Evolutionary conservation across 306 rosid genomes (phyloP), one percentile per base, ranked within the genome.

Genomic region (Urtica urens): DNA sequence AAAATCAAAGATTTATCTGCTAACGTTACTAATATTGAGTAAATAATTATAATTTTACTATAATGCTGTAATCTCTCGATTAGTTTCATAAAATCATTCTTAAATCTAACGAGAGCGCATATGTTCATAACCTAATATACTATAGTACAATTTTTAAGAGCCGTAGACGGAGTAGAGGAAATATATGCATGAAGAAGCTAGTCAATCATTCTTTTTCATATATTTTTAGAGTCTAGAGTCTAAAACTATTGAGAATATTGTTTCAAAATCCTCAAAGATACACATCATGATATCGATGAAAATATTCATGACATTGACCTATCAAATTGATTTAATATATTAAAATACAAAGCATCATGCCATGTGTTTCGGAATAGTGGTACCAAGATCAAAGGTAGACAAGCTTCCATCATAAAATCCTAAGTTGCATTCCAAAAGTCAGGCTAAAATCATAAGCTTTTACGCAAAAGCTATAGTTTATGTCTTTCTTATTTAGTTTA

Each of bases 401-500:
- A 33, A 34, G 23, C 57, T 34, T 51, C 29, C 57, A 51, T 34
- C 43, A 51, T 51, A 51, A 51, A 51, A 51, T 51, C 57, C 57
- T 51, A 51, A 51, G 57, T 35, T 51, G 57, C 43, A 51, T 51
- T 33, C 42, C 21, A 51, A 51, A 51, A 18, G 43, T n/a, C 14
- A 33, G 14, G 35, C 43, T 51, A 51, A 33, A 51, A 51, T 34
- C 42, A 51, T 34, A 51, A 27, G 43, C 18, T 17, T 30, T 51
- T 22, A 13, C 14, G 19, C 13, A 51, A 51, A 51, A 51, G 57
- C 40, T 33, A 51, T 33, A 34, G 22, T 51, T 18, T 4, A 20
- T 5, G 21, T 30, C 21, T 50, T 19, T 31, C 14, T 16, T 20
- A 20, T 51, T 31, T n/a, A 31, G 6, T 6, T 49, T 34, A 8